phyloP scores from a whole-genome alignment of 2,329 filamentous ascomycete genomes.

The Plenodomus tracheiphilus region DNA sequence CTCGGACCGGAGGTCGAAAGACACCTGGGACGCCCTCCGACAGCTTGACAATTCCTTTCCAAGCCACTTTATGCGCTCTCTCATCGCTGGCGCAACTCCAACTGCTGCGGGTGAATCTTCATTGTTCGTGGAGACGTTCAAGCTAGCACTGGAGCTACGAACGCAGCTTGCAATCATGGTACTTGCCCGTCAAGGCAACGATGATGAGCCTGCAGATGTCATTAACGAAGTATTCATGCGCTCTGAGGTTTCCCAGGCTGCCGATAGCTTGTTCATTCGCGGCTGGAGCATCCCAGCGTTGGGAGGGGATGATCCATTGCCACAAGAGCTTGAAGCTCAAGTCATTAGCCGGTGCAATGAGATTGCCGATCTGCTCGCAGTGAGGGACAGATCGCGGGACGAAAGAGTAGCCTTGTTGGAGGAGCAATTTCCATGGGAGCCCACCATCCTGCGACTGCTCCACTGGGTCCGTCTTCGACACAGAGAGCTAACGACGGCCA shows the following conservation, averaged over 20 bases:
- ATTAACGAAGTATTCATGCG: conserved; percentile 49
- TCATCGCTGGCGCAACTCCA: conserved; percentile 12
- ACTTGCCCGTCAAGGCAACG: conserved; percentile 39
- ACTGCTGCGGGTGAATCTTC: conserved; percentile 43
- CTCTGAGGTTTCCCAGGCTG: conserved; percentile 15
- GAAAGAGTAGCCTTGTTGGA: conserved; percentile 35
- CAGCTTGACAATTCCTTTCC: conserved; percentile 43
- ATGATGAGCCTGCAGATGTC: conserved; percentile 43
- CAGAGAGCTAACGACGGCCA: conserved; percentile 49
- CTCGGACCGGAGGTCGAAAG: conserved; percentile 30
- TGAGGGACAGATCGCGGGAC: conserved; percentile 35
- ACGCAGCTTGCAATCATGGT: conserved; percentile 58
- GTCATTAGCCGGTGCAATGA: conserved; percentile 45
- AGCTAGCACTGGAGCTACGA: conserved; percentile 57
- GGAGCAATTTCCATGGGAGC: conserved; percentile 54
- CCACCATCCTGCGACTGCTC: conserved; percentile 50
- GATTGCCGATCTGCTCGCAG: conserved; percentile 42
- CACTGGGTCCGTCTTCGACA: conserved; percentile 53
- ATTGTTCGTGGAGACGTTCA: conserved; percentile 50
- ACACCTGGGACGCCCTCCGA: conserved; percentile 34
- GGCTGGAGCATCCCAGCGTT: conserved; percentile 44
- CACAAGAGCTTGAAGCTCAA: conserved; percentile 36
- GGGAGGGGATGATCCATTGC: conserved; percentile 44
- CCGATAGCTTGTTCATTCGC: conserved; percentile 21
- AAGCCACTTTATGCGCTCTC: conserved; percentile 32